Base-by-base conservation (phyloP, 2,329 filamentous ascomycete genomes). In the Colletotrichum falcatum region DNA sequence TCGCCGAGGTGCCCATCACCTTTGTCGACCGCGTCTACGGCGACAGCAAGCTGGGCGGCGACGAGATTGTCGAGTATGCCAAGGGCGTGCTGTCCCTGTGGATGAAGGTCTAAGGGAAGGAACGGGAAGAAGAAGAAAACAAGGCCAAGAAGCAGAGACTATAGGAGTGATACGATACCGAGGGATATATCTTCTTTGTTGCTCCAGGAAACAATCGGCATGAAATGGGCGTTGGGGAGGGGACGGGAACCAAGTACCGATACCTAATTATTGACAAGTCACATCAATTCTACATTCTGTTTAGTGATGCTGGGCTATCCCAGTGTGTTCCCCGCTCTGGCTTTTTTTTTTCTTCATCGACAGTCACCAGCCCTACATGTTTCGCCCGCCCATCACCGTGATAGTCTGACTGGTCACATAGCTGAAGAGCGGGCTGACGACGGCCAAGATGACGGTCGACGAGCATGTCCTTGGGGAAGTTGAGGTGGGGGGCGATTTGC, bases 11-110 rank as follows among this genome's bases (percentile, higher is more conserved):
- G 72, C 96, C 96, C 16, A 99, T 99, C 75, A 93, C 90, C 30
- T 99, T 99, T 81, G 96, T 98, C 49, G 97, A 99, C 81, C 90
- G 96, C 67, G 82, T 99, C 56, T 99, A 97, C 80, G 96, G 96
- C 39, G 95, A 97, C 85, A 94, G 91, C 79, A 99, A 98, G 87
- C 87, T 99, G 63, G 95, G 95, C 30, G 94, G 94, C 0, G 92
- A 95, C 78, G 96, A 99, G 87, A 98, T 99, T 83, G 93, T 97
- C 66, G 94, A 98, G 83, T 99, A 98, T 81, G 91, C 94, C 61
- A 97, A 97, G 86, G 93, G 93, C 3, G 92, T 96, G 46, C 80
- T 95, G 73, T 89, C 83, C 73, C 82, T 96, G 76, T 96, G 93
- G 92, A 82, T 93, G 78, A 94, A 91, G 84, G 92, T 94, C 73